These are phyloP conservation scores for Cubamyces lactineus DNA, from an alignment of 768 basidiomycete species.

Conservation along the genomic window DNA sequence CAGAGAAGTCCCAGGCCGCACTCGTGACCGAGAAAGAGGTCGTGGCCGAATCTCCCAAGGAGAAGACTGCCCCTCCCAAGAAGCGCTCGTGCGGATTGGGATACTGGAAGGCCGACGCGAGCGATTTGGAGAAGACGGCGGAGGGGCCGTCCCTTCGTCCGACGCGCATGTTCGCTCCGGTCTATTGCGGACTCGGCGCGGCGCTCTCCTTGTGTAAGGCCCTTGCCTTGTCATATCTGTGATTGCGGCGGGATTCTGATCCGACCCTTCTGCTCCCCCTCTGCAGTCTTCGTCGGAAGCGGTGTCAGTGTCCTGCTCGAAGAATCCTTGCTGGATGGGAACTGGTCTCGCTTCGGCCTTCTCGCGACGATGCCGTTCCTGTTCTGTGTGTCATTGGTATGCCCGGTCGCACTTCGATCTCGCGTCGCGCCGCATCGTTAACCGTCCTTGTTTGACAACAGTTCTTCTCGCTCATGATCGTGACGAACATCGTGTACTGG, in stretches of 20 bases:
- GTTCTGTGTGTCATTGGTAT: slow-evolving; percentile 74
- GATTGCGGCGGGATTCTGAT: neutral
- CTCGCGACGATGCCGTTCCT: slow-evolving; percentile 69
- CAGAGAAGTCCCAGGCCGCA: slow-evolving; percentile 45
- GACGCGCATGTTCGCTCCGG: slow-evolving; percentile 66
- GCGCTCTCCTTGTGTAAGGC: slow-evolving; percentile 67
- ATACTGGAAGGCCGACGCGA: slow-evolving; percentile 35
- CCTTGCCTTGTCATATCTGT: neutral
- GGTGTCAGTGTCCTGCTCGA: slow-evolving; percentile 61
- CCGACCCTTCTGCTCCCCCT: neutral
- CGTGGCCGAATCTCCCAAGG: slow-evolving; percentile 23
- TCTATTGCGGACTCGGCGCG: slow-evolving; percentile 72
- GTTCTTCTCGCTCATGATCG: slow-evolving; percentile 77
- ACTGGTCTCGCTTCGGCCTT: slow-evolving; percentile 66
- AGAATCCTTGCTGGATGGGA: slow-evolving; percentile 70
- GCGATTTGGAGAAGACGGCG: slow-evolving; percentile 57
- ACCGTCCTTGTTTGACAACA: slow-evolving; percentile 32
- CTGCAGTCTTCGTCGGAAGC: slow-evolving; percentile 67
- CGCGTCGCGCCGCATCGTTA: neutral
- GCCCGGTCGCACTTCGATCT: slow-evolving; percentile 29
- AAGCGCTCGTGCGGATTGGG: slow-evolving; percentile 31
- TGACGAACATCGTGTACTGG: slow-evolving; percentile 68
- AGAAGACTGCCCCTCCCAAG: slow-evolving; percentile 17
- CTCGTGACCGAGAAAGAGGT: slow-evolving; percentile 28
- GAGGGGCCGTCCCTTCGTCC: slow-evolving; percentile 37